phyloP scores from a whole-genome alignment of 208 protist species.

The Sergeia podlipaevii region DNA sequence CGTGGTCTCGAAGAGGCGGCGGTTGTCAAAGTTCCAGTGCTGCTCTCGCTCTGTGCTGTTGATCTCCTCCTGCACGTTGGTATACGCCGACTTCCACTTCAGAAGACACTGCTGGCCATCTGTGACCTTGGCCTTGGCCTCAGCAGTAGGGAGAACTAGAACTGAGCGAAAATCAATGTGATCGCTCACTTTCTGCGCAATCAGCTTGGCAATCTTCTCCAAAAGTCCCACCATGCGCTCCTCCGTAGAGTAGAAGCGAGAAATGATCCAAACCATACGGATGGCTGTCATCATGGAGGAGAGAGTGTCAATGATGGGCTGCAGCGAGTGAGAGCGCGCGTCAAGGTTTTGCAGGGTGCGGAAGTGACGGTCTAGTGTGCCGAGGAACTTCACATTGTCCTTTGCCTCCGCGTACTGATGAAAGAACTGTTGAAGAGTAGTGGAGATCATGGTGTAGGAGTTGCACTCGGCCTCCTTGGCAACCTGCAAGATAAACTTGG shows the following conservation, averaged over 20 bases:
- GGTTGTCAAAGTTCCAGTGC: slow-evolving; percentile 98
- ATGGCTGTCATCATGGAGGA: slow-evolving; percentile 98
- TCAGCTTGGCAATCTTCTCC: slow-evolving; percentile 96
- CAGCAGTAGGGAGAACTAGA: slow-evolving; percentile 65
- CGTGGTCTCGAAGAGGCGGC: slow-evolving; percentile 95
- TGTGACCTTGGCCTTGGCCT: slow-evolving; percentile 78
- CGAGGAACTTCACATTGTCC: slow-evolving; percentile 99
- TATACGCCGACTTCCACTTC: slow-evolving; percentile 94
- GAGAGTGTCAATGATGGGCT: slow-evolving; percentile 96
- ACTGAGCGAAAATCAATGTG: slow-evolving; percentile 93
- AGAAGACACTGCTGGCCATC: slow-evolving; percentile 92
- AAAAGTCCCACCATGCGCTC: slow-evolving; percentile 97
- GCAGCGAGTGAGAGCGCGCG: slow-evolving; percentile 70
- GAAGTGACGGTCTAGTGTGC: slow-evolving; percentile 98
- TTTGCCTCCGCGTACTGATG: slow-evolving; percentile 97
- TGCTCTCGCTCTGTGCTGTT: slow-evolving; percentile 93
- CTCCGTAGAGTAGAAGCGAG: slow-evolving; percentile 98
- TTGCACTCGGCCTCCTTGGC: slow-evolving; percentile 89
- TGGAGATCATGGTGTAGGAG: slow-evolving; percentile 87
- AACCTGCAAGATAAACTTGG: slow-evolving; percentile 92
- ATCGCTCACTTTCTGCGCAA: slow-evolving; percentile 93
- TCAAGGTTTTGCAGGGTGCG: slow-evolving; percentile 92
- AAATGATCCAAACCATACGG: slow-evolving; percentile 99
- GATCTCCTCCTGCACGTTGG: slow-evolving; percentile 95
- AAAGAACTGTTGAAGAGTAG: slow-evolving; percentile 91